Evolutionary conservation across 2,329 filamentous ascomycete species (phyloP).

Genomic region (Phyllosticta citribraziliensis): DNA sequence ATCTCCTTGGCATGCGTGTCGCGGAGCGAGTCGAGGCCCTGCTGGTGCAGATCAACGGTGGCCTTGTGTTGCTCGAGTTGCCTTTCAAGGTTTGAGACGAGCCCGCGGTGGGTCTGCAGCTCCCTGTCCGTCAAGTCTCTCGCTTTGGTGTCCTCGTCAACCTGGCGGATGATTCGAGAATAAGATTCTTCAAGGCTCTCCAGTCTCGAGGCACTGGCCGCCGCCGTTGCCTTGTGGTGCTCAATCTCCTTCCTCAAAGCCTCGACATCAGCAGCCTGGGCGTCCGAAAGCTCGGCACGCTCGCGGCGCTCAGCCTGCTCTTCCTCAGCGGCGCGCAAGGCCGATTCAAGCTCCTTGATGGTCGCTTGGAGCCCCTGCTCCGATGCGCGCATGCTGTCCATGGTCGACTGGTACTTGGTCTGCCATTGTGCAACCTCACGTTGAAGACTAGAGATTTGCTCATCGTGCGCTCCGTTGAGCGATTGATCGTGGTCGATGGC

Average conservation of each 20-base stretch:
- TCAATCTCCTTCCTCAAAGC: slow-evolving; percentile 64
- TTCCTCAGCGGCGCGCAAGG: slow-evolving; percentile 32
- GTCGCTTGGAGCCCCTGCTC: slow-evolving; percentile 64
- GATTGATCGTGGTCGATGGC: slow-evolving; percentile 17
- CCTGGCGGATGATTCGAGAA: slow-evolving; percentile 52
- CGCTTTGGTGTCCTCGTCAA: slow-evolving; percentile 55
- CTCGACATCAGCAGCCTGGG: slow-evolving; percentile 34
- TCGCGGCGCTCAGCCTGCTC: slow-evolving; percentile 21
- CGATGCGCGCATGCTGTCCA: slow-evolving; percentile 61
- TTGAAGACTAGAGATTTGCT: slow-evolving; percentile 57
- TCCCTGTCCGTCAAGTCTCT: slow-evolving; percentile 47
- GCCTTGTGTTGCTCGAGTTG: slow-evolving; percentile 49
- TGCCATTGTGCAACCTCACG: slow-evolving; percentile 67
- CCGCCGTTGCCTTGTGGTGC: slow-evolving; percentile 67
- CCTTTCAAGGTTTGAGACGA: slow-evolving; percentile 46
- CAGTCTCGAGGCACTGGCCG: slow-evolving; percentile 58
- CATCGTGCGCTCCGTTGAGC: slow-evolving; percentile 33
- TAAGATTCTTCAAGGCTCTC: slow-evolving; percentile 66
- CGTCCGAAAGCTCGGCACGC: slow-evolving; percentile 16
- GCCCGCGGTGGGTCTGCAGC: slow-evolving; percentile 39
- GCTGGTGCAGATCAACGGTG: slow-evolving; percentile 44
- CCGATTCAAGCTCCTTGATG: slow-evolving; percentile 63
- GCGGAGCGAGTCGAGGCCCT: slow-evolving; percentile 43
- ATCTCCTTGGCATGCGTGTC: slow-evolving; percentile 48
- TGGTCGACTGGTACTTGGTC: slow-evolving; percentile 58